Evolutionary conservation across 148 eudicot genomes (phyloP), one percentile per base, ranked within the genome.

Genomic region (Talinum fruticosum): DNA sequence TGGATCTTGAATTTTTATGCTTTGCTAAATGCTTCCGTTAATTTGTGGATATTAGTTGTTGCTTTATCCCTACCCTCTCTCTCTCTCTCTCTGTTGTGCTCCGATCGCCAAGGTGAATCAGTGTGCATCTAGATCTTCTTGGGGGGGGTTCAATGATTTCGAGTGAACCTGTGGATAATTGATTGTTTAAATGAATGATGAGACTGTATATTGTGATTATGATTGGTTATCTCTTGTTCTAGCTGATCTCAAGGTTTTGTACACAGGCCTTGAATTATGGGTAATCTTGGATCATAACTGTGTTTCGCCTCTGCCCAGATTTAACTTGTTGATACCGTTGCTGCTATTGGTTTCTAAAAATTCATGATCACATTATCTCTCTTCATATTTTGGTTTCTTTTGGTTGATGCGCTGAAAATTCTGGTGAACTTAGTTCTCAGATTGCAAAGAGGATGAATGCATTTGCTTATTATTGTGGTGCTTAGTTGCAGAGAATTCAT

Each of bases 1-100:
- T 59, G 64, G 64, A 59, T 59, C 64, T 59, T 59, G 28, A n/a
- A n/a, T n/a, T 59, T 24, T 59, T 59, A n/a, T 59, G 64, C 64
- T 29, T 59, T n/a, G 64, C 26, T 59, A 23, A 51, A 51, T 51
- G 57, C 57, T 51, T 19, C 57, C 57, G 5, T 19, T 51, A 51
- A 51, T 51, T 51, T 16, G 21, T 19, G 0, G 2, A 4, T 51
- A 51, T 3, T 19, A 2, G 57, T 18, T 13, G 57, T 51, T 19
- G 21, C n/a, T 51, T 15, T 51, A 21, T 51, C 3, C n/a, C n/a
- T n/a, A n/a, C n/a, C n/a, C n/a, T n/a, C n/a, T n/a, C n/a, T n/a
- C n/a, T n/a, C n/a, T n/a, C n/a, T n/a, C n/a, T n/a, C n/a, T n/a
- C n/a, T n/a, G n/a, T n/a, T n/a, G n/a, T n/a, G n/a, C 16, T 51